Evolutionary conservation across 192 early-diverging fungal species (phyloP), one percentile per base, ranked within the genome.

Genomic region (Coemansia sp.): DNA sequence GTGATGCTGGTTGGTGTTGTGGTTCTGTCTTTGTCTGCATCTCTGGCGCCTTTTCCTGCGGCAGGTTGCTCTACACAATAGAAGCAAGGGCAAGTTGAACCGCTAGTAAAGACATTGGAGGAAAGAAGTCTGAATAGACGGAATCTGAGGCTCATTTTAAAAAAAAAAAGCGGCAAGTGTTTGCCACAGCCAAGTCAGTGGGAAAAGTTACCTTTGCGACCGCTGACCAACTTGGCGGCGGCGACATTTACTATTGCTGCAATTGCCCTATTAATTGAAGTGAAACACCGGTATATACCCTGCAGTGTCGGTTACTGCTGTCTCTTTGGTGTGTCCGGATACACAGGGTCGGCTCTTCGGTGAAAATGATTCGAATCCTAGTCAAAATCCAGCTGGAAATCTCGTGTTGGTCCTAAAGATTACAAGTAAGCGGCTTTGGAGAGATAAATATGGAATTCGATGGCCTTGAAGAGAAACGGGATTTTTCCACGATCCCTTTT

Each of bases 191-290:
- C 0, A 35, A 18, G n/a, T 35, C 36, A n/a, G 34, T 16, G 41
- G 35, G 15, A n/a, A 55, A 30, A 26, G 21, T 53, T 72, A 77
- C 75, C 75, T 77, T 77, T 77, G 75, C 62, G 36, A 77, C 56
- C n/a, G 75, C 60, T n/a, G 75, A 69, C 75, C 75, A 77, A 38
- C 60, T 64, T n/a, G 45, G 61, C 36, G 65, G 48, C 66, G 57
- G 34, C 33, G 20, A 15, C n/a, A 15, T 59, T 26, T 53, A 12
- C 14, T 10, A 10, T 53, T 21, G 6, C n/a, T 49, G 8, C 15
- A 18, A 20, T 4, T 4, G 4, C 18, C 46, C 46, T 49, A n/a
- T 21, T 20, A 4, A 18, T 21, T 16, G n/a, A 11, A 41, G 6
- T 41, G 7, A 11, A 41, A 14, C 51, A 53, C 26, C 2, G 51